phyloP scores from a whole-genome alignment of 2,329 filamentous ascomycete genomes.

The Esteya vermicola region DNA sequence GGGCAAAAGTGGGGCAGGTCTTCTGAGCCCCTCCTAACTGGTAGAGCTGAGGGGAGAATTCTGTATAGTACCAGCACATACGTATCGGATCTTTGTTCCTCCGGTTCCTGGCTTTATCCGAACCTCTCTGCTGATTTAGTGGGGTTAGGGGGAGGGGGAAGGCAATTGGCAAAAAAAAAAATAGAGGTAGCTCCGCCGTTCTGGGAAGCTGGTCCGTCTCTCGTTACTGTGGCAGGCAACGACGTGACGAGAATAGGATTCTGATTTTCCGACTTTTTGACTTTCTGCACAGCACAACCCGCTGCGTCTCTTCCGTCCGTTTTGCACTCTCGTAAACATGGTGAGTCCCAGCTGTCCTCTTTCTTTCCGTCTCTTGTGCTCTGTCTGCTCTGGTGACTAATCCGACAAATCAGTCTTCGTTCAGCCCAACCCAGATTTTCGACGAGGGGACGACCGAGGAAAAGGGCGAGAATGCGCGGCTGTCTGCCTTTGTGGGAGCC shows the following conservation, averaged over 20 bases:
- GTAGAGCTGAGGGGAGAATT: too few species aligned
- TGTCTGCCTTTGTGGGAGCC: conserved; percentile 94
- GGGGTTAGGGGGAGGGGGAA: too few species aligned
- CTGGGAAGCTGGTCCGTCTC: neutral
- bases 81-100: conserved; percentile 1
- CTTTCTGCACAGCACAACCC: too few species aligned
- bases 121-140: neutral
- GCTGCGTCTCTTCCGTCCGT: too few species aligned
- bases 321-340: too few species aligned
- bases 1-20: conserved; percentile 8
- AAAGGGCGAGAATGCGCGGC: conserved; percentile 97
- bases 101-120: neutral
- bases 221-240: too few species aligned
- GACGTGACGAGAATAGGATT: too few species aligned
- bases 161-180: conserved; percentile 1
- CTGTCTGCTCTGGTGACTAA: too few species aligned
- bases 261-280: too few species aligned
- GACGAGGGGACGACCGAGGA: conserved; percentile 93
- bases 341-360: neutral
- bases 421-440: conserved; percentile 95
- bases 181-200: conserved; percentile 1
- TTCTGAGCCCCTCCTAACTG: neutral
- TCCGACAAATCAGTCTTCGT: conserved; percentile 43
- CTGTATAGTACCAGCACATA: too few species aligned
- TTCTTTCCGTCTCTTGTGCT: neutral